Percentiles rank a stretch among this genome's conserved stretches.
Evolutionary conservation across 768 basidiomycete species (phyloP).

Genomic region (Gymnopilus dilepis): DNA sequence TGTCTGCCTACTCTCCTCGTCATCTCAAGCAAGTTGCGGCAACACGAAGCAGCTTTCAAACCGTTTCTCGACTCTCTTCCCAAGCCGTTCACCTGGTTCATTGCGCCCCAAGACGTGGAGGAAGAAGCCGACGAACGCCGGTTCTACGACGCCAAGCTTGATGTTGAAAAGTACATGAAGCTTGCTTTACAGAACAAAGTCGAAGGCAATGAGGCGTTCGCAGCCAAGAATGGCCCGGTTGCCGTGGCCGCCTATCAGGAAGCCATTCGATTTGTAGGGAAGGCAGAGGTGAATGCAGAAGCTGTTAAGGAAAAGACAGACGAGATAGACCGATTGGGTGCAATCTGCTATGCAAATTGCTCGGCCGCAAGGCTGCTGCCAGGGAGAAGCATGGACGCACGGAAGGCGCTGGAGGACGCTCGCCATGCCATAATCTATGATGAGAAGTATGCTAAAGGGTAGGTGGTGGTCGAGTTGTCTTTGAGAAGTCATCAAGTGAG

Average conservation of each 20-base stretch:
- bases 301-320: background rate
- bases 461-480: background rate
- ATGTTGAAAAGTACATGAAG: slow-evolving; percentile 10
- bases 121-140: slow-evolving; percentile 10
- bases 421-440: background rate
- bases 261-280: slow-evolving; percentile 10
- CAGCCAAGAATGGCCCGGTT: background rate
- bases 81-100: slow-evolving; percentile 15
- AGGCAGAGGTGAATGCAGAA: background rate
- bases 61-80: slow-evolving; percentile 25
- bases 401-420: background rate
- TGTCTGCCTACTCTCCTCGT: slow-evolving; percentile 16
- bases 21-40: slow-evolving; percentile 20
- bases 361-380: slow-evolving; percentile 5
- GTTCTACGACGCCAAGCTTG: slow-evolving; percentile 10
- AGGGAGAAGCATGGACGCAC: background rate
- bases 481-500: slow-evolving; percentile 12
- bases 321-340: background rate
- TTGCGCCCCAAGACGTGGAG: slow-evolving; percentile 15
- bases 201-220: slow-evolving; percentile 3
- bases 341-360: slow-evolving; percentile 11
- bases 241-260: slow-evolving; percentile 4
- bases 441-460: slow-evolving; percentile 10
- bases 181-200: slow-evolving; percentile 1
- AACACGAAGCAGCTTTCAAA: slow-evolving; percentile 16